A percentile compares a stretch with the other conserved stretches of the same genome.
These are phyloP conservation scores for Biscogniauxia mediterranea DNA, from an alignment of 2,329 filamentous ascomycete species.

Conservation along the genomic window DNA sequence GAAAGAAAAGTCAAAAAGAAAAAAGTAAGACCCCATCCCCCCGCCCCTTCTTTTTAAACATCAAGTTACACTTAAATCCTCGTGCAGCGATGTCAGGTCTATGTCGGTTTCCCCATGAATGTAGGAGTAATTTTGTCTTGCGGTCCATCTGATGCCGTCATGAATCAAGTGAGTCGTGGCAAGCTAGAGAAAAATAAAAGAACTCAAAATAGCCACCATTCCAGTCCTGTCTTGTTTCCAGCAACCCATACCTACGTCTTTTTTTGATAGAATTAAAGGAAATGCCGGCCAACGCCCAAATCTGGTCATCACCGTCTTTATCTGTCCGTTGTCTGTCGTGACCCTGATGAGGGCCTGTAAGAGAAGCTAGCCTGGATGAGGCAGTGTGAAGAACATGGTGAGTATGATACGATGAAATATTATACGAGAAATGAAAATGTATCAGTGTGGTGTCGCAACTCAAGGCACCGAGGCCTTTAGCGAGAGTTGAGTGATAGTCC, in stretches of 20 bases:
- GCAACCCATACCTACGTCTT: conserved; percentile 22
- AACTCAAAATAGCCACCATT: conserved; percentile 6
- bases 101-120: conserved; percentile 29
- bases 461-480: conserved; percentile 26
- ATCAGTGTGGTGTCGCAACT: conserved; percentile 1
- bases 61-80: conserved; percentile 31
- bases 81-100: conserved; percentile 31
- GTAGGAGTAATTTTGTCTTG: conserved; percentile 32
- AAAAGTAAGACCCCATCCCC: too few species aligned
- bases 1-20: not conserved
- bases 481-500: conserved; percentile 69
- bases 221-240: conserved; percentile 24
- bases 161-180: conserved; percentile 31
- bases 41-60: conserved; percentile 20
- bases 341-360: not conserved
- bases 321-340: conserved; percentile 22
- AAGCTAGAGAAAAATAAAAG: conserved; percentile 8
- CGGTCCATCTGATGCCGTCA: conserved; percentile 32
- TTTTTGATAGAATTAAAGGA: conserved; percentile 24
- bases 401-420: conserved; percentile 26
- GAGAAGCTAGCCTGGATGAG: conserved; percentile 6
- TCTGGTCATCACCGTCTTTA: conserved; percentile 26
- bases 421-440: conserved; percentile 31
- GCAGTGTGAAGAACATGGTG: conserved; percentile 17
- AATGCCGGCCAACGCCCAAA: conserved; percentile 28